These are phyloP conservation scores for Ochetophila trinervis DNA, from an alignment of 306 rosid genomes.

Conservation along the genomic window DNA sequence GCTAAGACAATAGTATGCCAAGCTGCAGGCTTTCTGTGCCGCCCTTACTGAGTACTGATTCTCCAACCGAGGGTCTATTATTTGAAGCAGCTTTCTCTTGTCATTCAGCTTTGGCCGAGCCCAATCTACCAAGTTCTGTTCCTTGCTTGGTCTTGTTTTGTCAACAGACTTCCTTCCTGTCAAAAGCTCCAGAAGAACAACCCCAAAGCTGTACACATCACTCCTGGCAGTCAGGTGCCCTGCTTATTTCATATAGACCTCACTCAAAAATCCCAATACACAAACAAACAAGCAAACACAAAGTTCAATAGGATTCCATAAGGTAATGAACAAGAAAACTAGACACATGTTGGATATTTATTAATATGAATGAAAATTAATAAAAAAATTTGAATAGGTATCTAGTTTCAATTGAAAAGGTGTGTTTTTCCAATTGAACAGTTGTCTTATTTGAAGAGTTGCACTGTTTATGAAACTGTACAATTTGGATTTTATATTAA, in stretches of 20 bases:
- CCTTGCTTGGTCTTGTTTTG: constrained; percentile 92
- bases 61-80: constrained; percentile 91
- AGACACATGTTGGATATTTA: too few species aligned
- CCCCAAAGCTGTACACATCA: constrained; percentile 97
- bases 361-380: too few species aligned
- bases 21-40: constrained; percentile 98
- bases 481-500: too few species aligned
- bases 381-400: too few species aligned
- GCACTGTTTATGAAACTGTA: too few species aligned
- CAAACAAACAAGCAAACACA: not conserved
- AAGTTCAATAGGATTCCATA: not conserved
- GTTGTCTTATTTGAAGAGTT: too few species aligned
- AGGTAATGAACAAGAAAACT: not conserved
- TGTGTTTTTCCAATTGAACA: too few species aligned
- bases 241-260: constrained; percentile 41
- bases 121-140: constrained; percentile 98
- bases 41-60: constrained; percentile 91
- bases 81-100: constrained; percentile 93
- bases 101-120: constrained; percentile 97
- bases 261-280: constrained; percentile 16
- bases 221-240: constrained; percentile 99
- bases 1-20: constrained; percentile 96
- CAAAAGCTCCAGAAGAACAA: constrained; percentile 95
- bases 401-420: too few species aligned
- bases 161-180: constrained; percentile 94